These are phyloP conservation scores for Annulohypoxylon bovei DNA, from an alignment of 495 filamentous ascomycete species.

Conservation along the genomic window DNA sequence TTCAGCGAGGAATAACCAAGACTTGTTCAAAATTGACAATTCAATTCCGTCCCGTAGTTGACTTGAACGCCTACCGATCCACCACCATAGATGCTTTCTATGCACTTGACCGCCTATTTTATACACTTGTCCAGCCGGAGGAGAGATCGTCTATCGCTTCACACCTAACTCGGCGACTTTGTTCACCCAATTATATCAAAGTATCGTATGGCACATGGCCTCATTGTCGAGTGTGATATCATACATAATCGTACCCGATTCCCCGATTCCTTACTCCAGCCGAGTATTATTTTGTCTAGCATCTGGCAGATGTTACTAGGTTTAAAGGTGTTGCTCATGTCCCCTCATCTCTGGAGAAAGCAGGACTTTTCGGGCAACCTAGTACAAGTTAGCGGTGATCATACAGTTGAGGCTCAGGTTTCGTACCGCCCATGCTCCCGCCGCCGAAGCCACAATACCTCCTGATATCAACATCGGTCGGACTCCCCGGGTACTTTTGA, in stretches of 20 bases:
- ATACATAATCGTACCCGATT: slow-evolving; percentile 32
- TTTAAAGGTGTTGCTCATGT: slow-evolving; percentile 35
- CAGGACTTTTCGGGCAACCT: slow-evolving; percentile 68
- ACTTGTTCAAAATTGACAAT: slow-evolving; percentile 31
- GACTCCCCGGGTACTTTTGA: slow-evolving; percentile 91
- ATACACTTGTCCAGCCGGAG: slow-evolving; percentile 46
- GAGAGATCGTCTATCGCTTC: slow-evolving; percentile 47
- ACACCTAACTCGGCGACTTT: slow-evolving; percentile 28
- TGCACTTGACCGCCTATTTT: slow-evolving; percentile 46
- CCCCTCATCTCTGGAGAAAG: slow-evolving; percentile 50
- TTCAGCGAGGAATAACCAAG: background rate
- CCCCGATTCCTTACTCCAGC: background rate
- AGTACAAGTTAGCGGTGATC: slow-evolving; percentile 27
- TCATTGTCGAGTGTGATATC: slow-evolving; percentile 41
- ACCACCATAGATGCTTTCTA: slow-evolving; percentile 44
- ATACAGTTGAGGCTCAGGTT: slow-evolving; percentile 29
- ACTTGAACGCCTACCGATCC: slow-evolving; percentile 48
- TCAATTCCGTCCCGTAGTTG: slow-evolving; percentile 40
- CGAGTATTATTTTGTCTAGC: slow-evolving; percentile 13
- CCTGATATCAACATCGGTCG: slow-evolving; percentile 94
- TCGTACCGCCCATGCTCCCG: slow-evolving; percentile 88
- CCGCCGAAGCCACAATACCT: slow-evolving; percentile 82
- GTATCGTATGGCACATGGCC: slow-evolving; percentile 30
- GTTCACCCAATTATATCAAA: slow-evolving; percentile 23
- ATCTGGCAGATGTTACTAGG: slow-evolving; percentile 1